Evolutionary conservation across 306 rosid species (phyloP), one percentile per base, ranked within the genome.

Genomic region (Begonia loranthoides): DNA sequence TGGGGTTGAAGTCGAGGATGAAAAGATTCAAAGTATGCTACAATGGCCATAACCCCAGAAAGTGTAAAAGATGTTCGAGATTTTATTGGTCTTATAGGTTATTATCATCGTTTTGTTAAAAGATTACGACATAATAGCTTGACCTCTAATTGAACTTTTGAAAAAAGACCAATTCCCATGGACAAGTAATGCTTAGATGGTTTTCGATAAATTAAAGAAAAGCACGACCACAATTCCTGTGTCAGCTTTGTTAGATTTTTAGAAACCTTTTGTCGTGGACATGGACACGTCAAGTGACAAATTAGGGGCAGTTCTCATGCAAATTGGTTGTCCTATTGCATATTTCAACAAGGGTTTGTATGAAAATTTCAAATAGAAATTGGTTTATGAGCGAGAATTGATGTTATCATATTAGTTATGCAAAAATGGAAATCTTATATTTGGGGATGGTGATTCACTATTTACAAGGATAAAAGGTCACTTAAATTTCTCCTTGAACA

Each of bases 221-320:
- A 52, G 44, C 0, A 1, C 56, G 12, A 40, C 39, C 0, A 17
- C 51, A 4, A 50, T 38, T 1, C 51, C 47, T 0, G 9, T 17
- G 7, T 5, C 56, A 0, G 47, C 57, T 0, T 4, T 49, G 15
- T 57, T 45, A 0, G 9, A 64, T 10, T 64, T 64, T 11, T 5
- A 33, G 0, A 3, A 36, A 10, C 10, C 41, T 3, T 54, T 55
- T 3, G 6, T 12, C 0, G 13, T 54, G 9, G 55, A 63, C 4
- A 16, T 5, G 1, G 43, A 54, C 21, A 50, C 44, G 0, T 47
- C 24, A 0, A 10, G 51, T 0, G 0, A 0, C 0, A 17, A 60
- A 2, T 9, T 62, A 0, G 34, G 60, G 0, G 13, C 1, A 5
- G 17, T 62, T 0, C 55, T 62, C 0, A 16, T 39, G 0, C 55